Evolutionary conservation across 345 rosid genomes (phyloP), one percentile per base, ranked within the genome.

Genomic region (Lumnitzera racemosa): DNA sequence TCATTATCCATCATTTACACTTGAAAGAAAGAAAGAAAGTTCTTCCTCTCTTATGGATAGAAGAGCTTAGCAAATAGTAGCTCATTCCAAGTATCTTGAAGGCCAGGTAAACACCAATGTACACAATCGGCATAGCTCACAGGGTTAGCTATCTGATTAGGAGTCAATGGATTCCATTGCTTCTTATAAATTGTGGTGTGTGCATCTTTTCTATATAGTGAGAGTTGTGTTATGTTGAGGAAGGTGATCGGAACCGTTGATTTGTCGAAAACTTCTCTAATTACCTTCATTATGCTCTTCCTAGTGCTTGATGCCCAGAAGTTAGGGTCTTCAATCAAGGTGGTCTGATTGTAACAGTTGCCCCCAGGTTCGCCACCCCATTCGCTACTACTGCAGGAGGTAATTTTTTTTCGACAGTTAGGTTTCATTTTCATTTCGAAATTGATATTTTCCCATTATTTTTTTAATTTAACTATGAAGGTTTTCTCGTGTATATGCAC

Each of bases 31-130:
- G 20, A 27, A 27, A 9, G 52, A 16, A 49, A 7, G 52, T 7
- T 9, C 43, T 36, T 36, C 4, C 13, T 23, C 24, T 15, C 12
- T 55, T 49, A 51, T n/a, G 62, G 92, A 62, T 88, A 83, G 49
- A 95, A 88, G 6, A 90, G 78, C 80, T 90, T 83, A 51, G 97
- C 81, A 69, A 81, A 95, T 41, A 90, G 74, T 57, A 94, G 90
- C 73, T 94, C 95, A 56, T 94, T 94, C 99, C 97, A 94, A 48
- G 91, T 88, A 76, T 94, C 97, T 65, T 94, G 97, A 23, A 94
- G 85, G 12, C 99, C 99, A 46, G 99, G 96, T 74, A 94, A 69
- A 25, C 99, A 90, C 99, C 99, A 94, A 55, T 94, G 97, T n/a
- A 77, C 83, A 59, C 99, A 95, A 64, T 95, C 97, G 0, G 97